Percentiles rank a stretch among this genome's conserved stretches.
phyloP scores from a whole-genome alignment of 2,329 filamentous ascomycete genomes.

The Hypomyces rosellus region DNA sequence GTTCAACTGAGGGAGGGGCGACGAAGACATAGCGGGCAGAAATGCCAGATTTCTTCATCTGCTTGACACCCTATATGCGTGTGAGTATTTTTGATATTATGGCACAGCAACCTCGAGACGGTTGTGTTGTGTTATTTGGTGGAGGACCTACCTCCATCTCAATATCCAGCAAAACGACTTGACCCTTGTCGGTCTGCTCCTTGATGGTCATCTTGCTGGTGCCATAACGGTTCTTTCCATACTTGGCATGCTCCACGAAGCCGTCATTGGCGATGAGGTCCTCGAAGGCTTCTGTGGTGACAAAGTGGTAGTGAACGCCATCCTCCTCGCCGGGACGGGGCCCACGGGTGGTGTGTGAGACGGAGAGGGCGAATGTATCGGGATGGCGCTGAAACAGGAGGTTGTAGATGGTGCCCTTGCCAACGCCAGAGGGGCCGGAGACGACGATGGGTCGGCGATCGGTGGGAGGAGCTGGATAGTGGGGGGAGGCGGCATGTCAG shows the following conservation, averaged over 20 bases:
- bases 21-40: conserved; percentile 80
- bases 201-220: conserved; percentile 75
- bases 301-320: conserved; percentile 77
- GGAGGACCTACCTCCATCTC: conserved; percentile 75
- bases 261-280: conserved; percentile 59
- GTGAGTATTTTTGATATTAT: not conserved
- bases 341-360: conserved; percentile 71
- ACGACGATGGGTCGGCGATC: conserved; percentile 63
- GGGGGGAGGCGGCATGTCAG: not conserved
- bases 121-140: not conserved
- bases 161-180: conserved; percentile 82
- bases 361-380: conserved; percentile 47
- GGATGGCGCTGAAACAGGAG: conserved; percentile 56
- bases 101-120: not conserved
- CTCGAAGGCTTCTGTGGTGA: conserved; percentile 60
- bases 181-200: conserved; percentile 63
- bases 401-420: conserved; percentile 74
- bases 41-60: conserved; percentile 72
- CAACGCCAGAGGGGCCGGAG: conserved; percentile 70
- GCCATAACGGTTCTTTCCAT: conserved; percentile 81
- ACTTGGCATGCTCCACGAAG: conserved; percentile 83
- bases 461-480: conserved; percentile 27
- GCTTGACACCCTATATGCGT: conserved; percentile 64
- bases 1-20: conserved; percentile 67
- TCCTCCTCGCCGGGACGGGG: conserved; percentile 70